Percentiles rank a stretch among this genome's conserved stretches.
phyloP scores from a whole-genome alignment of 192 early-diverging fungal species.

The Piromyces sp. region DNA sequence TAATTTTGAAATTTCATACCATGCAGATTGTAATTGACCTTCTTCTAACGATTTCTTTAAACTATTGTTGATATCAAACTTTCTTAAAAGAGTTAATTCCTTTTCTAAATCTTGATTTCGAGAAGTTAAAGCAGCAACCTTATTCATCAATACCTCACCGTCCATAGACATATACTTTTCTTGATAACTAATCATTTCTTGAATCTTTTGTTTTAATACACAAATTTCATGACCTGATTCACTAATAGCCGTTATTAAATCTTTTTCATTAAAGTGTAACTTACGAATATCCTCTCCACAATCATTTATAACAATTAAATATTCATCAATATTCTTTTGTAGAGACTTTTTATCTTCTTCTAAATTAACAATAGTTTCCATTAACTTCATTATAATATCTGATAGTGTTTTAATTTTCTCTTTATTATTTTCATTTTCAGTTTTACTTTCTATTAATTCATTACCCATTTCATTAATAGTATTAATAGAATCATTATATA shows the following conservation, averaged over 20 bases:
- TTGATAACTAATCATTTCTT: background rate
- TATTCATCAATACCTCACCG: background rate
- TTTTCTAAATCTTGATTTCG: background rate
- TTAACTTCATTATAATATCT: background rate
- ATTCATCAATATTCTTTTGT: background rate
- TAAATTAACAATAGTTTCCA: background rate
- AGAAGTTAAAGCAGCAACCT: background rate
- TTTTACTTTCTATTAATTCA: background rate
- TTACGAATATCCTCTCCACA: background rate
- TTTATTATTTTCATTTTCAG: background rate
- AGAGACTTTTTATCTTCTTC: background rate
- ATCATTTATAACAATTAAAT: background rate
- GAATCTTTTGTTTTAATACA: background rate
- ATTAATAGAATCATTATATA: background rate
- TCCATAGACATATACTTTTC: background rate
- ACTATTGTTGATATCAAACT: background rate
- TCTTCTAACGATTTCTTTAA: background rate
- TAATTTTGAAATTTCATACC: background rate
- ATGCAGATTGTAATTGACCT: background rate
- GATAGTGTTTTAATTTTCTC: background rate
- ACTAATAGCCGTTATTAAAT: background rate
- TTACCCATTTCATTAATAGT: background rate
- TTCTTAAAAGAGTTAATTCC: background rate
- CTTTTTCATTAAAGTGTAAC: background rate
- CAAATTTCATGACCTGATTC: background rate